A percentile compares a stretch with the other conserved stretches of the same genome.
phyloP scores from a whole-genome alignment of 2,329 filamentous ascomycete genomes.

The Hypoxylon sp. region DNA sequence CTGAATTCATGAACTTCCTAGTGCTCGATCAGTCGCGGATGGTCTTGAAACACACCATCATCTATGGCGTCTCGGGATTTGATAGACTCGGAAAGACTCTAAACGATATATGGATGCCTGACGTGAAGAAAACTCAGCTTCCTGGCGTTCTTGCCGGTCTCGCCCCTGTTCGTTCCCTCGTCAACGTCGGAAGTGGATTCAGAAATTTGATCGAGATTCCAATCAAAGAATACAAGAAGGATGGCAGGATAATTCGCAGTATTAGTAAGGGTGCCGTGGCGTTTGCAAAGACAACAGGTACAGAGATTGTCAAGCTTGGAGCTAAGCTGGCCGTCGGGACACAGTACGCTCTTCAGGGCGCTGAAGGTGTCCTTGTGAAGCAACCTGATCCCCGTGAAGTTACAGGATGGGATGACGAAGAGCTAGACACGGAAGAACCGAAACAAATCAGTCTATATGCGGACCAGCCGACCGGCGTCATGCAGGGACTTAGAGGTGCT shows the following conservation, averaged over 20 bases:
- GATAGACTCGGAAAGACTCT: conserved; percentile 89
- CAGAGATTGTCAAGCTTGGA: conserved; percentile 91
- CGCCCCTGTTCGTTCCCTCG: conserved; percentile 88
- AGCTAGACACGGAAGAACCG: conserved; percentile 74
- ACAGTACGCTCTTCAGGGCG: conserved; percentile 90
- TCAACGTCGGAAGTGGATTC: conserved; percentile 90
- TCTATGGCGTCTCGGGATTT: conserved; percentile 92
- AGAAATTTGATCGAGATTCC: conserved; percentile 89
- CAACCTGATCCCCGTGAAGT: conserved; percentile 54
- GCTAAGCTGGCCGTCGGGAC: conserved; percentile 96
- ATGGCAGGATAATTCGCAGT: conserved; percentile 90
- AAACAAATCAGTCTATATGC: conserved; percentile 92
- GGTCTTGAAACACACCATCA: conserved; percentile 86
- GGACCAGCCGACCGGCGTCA: conserved; percentile 89
- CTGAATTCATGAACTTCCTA: conserved; percentile 99
- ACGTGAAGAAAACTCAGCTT: conserved; percentile 90
- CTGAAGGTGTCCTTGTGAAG: conserved; percentile 79
- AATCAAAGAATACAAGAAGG: conserved; percentile 91
- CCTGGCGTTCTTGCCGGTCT: conserved; percentile 89
- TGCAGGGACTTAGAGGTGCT: conserved; percentile 86
- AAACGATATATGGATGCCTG: conserved; percentile 96
- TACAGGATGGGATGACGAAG: conserved; percentile 68
- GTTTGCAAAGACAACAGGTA: conserved; percentile 94
- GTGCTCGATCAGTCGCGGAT: conserved; percentile 90
- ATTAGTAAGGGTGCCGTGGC: conserved; percentile 90